Conservation (phyloP, 139 green algal genomes). For the Picochlorum sp. region DNA sequence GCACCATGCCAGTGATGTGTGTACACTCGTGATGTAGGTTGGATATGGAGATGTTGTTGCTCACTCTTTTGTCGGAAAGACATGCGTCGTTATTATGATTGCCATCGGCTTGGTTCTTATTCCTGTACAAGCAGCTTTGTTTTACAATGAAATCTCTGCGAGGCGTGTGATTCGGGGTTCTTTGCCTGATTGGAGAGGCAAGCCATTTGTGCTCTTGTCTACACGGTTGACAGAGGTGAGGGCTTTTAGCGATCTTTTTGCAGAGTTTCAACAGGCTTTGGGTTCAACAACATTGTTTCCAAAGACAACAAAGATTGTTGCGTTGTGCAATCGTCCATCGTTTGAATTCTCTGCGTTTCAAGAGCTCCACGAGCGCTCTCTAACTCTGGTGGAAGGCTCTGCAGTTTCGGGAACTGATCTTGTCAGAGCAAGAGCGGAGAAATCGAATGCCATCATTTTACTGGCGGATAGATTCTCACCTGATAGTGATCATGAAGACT, state of each 20-base stretch:
- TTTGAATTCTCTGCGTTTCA: conserved; percentile 71
- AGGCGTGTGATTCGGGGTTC: conserved; percentile 36
- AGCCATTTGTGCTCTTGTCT: conserved; percentile 54
- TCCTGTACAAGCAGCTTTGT: conserved; percentile 55
- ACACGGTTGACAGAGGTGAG: conserved; percentile 56
- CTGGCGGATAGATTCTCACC: conserved; percentile 62
- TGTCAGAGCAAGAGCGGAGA: conserved; percentile 31
- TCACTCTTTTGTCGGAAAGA: conserved; percentile 33
- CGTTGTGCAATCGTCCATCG: conserved; percentile 50
- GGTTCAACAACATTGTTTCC: conserved; percentile 19
- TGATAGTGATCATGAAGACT: conserved; percentile 57
- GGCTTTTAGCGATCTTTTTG: conserved; percentile 66
- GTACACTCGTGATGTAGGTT: conserved; percentile 16
- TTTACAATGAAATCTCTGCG: conserved; percentile 54
- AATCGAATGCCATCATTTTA: conserved; percentile 44
- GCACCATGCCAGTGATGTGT: background rate
- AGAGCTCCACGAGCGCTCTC: conserved; percentile 61
- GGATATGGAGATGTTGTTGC: conserved; percentile 67
- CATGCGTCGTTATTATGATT: conserved; percentile 65
- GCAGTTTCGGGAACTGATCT: conserved; percentile 60
- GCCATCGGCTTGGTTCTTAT: conserved; percentile 68
- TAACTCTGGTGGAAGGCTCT: conserved; percentile 65
- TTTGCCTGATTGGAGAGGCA: conserved; percentile 12
- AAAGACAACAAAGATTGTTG: conserved; percentile 39
- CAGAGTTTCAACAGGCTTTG: conserved; percentile 49